These are phyloP conservation scores for Waltergamsia citrina DNA, from an alignment of 2,329 filamentous ascomycete genomes.

Conservation along the genomic window DNA sequence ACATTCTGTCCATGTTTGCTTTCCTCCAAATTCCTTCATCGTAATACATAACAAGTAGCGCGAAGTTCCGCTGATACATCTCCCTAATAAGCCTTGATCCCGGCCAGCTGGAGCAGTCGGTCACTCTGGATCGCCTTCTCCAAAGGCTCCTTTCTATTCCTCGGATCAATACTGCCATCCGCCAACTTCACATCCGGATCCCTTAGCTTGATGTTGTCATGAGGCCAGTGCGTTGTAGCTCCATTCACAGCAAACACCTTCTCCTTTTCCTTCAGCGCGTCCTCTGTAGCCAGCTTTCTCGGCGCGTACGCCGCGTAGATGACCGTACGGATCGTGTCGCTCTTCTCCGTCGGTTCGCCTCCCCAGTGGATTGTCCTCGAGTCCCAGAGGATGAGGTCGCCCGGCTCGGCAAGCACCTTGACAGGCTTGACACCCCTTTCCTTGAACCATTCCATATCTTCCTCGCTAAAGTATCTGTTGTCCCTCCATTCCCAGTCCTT, in stretches of 20 bases:
- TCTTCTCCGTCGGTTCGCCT: constrained; percentile 5
- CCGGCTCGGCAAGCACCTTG: constrained; percentile 21
- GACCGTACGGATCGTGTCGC: constrained; percentile 9
- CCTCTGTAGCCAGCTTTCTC: constrained; percentile 8
- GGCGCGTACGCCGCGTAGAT: constrained; percentile 13
- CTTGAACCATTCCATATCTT: constrained; percentile 10
- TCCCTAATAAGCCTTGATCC: constrained; percentile 12
- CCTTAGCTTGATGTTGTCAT: constrained; percentile 13
- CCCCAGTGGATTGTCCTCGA: constrained; percentile 11
- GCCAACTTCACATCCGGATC: constrained; percentile 6
- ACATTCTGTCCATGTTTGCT: too few species aligned
- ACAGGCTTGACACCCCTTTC: constrained; percentile 7
- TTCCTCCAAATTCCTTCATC: too few species aligned
- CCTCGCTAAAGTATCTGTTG: constrained; percentile 8
- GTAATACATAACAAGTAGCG: too few species aligned
- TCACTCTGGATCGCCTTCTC: constrained; percentile 14
- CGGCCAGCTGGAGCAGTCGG: constrained; percentile 16
- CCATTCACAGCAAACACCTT: constrained; percentile 14
- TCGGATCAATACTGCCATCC: constrained; percentile 12
- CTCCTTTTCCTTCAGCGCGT: constrained; percentile 13
- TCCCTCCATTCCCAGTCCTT: constrained; percentile 15
- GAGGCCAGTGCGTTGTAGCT: constrained; percentile 20
- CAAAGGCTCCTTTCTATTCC: constrained; percentile 11
- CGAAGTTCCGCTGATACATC: too few species aligned
- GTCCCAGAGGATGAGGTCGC: constrained; percentile 25